Conservation (phyloP, 108 stramenopile species). For the Cyclotella sp. region DNA sequence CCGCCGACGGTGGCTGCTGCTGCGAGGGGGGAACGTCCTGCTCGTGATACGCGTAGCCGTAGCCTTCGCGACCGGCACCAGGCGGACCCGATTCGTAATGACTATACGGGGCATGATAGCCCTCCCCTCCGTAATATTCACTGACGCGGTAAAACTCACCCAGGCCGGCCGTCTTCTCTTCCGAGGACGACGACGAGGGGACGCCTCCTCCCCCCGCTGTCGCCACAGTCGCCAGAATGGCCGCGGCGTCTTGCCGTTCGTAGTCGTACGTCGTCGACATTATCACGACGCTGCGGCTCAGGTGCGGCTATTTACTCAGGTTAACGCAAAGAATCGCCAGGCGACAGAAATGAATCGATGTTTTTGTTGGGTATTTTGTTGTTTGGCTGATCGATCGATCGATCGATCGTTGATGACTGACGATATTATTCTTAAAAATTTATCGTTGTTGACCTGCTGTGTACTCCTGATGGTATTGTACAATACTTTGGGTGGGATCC, state of each 20-base stretch:
- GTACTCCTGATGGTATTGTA: no score
- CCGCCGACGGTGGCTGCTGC: background rate
- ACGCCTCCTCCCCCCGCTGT: background rate
- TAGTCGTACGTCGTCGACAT: slow-evolving; percentile 14
- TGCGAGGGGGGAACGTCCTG: background rate
- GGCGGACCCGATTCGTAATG: background rate
- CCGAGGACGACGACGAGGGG: background rate
- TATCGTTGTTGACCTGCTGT: background rate
- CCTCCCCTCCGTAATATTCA: background rate
- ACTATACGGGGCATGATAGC: background rate
- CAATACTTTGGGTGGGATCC: background rate
- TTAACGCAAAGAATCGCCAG: no score
- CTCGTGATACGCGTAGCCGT: background rate
- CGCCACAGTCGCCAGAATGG: background rate
- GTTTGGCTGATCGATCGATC: background rate
- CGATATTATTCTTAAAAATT: background rate
- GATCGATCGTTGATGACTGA: background rate
- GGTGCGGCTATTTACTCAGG: no score
- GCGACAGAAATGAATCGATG: background rate
- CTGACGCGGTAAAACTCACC: background rate
- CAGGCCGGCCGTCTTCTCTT: background rate
- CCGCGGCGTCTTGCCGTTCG: slow-evolving; percentile 20
- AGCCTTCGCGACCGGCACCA: background rate
- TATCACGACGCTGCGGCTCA: background rate
- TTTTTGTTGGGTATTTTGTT: no score